These are phyloP conservation scores for Emergomyces pasteurianus DNA, from an alignment of 2,329 filamentous ascomycete species.

Conservation along the genomic window DNA sequence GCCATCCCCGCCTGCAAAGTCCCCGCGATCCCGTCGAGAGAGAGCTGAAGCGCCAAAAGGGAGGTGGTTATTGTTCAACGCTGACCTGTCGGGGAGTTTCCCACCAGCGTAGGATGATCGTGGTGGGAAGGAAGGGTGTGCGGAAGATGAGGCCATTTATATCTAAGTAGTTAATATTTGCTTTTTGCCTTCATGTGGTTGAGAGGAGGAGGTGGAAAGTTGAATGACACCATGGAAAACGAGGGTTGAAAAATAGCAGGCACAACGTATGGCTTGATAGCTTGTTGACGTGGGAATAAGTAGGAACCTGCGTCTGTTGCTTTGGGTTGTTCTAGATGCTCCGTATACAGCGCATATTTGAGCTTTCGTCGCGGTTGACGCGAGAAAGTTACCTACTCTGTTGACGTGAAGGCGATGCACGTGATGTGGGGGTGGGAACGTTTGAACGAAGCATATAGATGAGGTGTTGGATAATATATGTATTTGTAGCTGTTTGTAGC, in stretches of 20 bases:
- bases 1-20: slow-evolving; percentile 4
- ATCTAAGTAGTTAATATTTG: not conserved
- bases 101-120: slow-evolving; percentile 43
- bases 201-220: not conserved
- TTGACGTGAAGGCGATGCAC: not conserved
- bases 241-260: not conserved
- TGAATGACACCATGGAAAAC: not conserved
- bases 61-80: slow-evolving; percentile 27
- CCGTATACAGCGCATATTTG: not conserved
- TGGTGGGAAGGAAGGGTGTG: slow-evolving; percentile 43
- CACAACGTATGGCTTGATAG: not conserved
- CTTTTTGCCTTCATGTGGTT: not conserved
- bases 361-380: not conserved
- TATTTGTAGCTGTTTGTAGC: not conserved
- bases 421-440: not conserved
- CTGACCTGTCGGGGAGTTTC: slow-evolving; percentile 40
- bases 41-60: slow-evolving; percentile 34
- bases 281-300: not conserved
- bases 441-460: too few relatives aligned
- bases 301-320: not conserved
- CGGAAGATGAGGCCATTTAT: slow-evolving; percentile 23
- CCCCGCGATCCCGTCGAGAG: slow-evolving; percentile 23
- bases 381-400: too few relatives aligned
- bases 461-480: not conserved
- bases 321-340: not conserved